These are phyloP conservation scores for Protea cynaroides DNA, from an alignment of 164 flowering plant species.

Conservation along the genomic window DNA sequence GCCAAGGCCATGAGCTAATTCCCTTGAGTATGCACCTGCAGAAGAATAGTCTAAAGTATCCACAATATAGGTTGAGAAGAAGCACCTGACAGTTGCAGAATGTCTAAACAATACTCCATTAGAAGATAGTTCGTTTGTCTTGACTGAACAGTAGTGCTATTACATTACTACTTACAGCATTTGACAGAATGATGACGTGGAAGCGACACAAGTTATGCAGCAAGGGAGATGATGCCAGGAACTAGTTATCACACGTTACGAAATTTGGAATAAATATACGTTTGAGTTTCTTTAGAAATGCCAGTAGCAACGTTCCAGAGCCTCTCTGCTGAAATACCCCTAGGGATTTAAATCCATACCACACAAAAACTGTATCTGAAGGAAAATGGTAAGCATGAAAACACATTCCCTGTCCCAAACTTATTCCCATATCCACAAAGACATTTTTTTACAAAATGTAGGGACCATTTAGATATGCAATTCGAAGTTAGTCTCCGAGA, in stretches of 20 bases:
- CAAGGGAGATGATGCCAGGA: not conserved
- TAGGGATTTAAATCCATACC: too few species aligned
- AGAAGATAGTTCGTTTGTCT: slow-evolving; percentile 26
- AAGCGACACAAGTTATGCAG: not conserved
- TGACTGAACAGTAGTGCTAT: slow-evolving; percentile 6
- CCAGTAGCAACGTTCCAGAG: not conserved
- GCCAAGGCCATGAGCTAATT: slow-evolving; percentile 14
- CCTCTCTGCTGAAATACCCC: too few species aligned
- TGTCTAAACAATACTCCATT: slow-evolving; percentile 12
- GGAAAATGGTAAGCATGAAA: not conserved
- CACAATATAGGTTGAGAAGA: slow-evolving; percentile 2
- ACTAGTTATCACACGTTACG: not conserved
- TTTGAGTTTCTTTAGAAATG: not conserved
- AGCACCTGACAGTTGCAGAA: not conserved
- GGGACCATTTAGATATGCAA: not conserved
- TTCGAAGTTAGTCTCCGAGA: too few species aligned
- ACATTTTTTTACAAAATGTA: not conserved
- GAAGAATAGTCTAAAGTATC: slow-evolving; percentile 2
- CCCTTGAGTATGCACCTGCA: slow-evolving; percentile 12
- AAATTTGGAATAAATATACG: not conserved
- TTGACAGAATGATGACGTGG: not conserved
- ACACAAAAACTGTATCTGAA: too few species aligned
- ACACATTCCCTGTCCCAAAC: not conserved
- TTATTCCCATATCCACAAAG: too few species aligned
- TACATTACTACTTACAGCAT: not conserved